Evolutionary conservation across 2,329 filamentous ascomycete species (phyloP), one percentile per base, ranked within the genome.

Genomic region (Beauveria brongniartii): DNA sequence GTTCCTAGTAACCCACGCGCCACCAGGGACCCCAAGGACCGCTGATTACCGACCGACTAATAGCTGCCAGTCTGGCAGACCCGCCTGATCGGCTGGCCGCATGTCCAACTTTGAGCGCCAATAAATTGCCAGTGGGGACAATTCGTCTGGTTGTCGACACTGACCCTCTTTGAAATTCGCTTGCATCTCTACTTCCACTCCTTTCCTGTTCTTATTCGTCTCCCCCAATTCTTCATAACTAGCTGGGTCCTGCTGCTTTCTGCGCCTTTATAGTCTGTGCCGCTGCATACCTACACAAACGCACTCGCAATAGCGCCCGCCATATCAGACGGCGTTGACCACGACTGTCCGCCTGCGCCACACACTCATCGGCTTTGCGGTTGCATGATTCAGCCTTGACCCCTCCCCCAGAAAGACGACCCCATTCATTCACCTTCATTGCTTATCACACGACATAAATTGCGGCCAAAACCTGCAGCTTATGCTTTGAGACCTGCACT

Each of bases 11-110:
- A 37, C 34, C 34, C 34, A 37, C 34, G 34, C 34, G 24, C 52
- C 9, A 28, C 20, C 52, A 55, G 37, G 51, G 51, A 26, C 37
- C 26, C 26, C 34, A 58, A 43, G 20, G 43, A 50, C 55, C 14
- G 34, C 41, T 30, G 26, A 50, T 34, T 41, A 37, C 34, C 34
- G 37, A 43, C 22, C 26, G 28, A 24, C 34, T 34, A 50, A 28
- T 50, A 50, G 22, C 55, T 41, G 20, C 55, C 24, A 57, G 43
- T 57, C 20, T 58, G 10, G 30, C 64, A 59, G 64, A 59, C 60
- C 53, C 61, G 61, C 63, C 55, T 65, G 64, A 67, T 67, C 64
- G 66, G 64, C 64, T 64, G 63, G 59, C 56, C 51, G 63, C 66
- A 65, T 65, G 55, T 63, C n/a, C 62, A 62, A 65, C 63, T 64